A percentile compares a stretch with the other conserved stretches of the same genome.
Evolutionary conservation across 1,139 yeast genomes (phyloP).

Genomic region (Yamadazyma sp.): DNA sequence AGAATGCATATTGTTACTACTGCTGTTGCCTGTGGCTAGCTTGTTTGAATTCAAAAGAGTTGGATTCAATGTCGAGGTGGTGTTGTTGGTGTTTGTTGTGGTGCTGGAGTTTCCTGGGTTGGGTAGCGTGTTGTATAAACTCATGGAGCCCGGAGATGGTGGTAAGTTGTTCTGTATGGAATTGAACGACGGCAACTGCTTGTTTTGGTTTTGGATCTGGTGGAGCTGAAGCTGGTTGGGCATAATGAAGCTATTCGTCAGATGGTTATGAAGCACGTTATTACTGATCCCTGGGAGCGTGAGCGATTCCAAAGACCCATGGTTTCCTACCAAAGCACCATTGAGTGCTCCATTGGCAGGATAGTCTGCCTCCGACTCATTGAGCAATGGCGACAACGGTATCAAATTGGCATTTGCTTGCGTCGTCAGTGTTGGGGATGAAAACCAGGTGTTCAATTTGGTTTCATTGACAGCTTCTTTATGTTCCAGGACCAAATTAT

Average conservation of each 20-base stretch:
- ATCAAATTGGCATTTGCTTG: constrained; percentile 24
- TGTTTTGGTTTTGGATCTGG: constrained; percentile 31
- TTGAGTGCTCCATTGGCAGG: constrained; percentile 10
- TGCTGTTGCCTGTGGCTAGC: constrained; percentile 1
- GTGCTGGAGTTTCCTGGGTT: constrained; percentile 10
- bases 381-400: constrained; percentile 38
- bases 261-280: constrained; percentile 4
- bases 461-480: constrained; percentile 9
- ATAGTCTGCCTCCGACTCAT: constrained; percentile 32
- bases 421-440: constrained; percentile 11
- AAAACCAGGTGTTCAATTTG: constrained; percentile 10
- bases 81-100: constrained; percentile 22
- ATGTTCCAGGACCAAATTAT: constrained; percentile 12
- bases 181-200: constrained; percentile 40
- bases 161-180: constrained; percentile 30
- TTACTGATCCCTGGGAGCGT: constrained; percentile 16
- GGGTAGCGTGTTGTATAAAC: constrained; percentile 1
- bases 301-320: constrained; percentile 11
- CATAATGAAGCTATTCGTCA: constrained; percentile 11
- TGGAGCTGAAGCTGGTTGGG: constrained; percentile 19
- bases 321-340: constrained; percentile 4
- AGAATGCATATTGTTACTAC: too few relatives aligned
- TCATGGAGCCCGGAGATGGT: constrained; percentile 6
- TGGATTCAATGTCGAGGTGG: constrained; percentile 27
- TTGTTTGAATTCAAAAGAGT: constrained; percentile 21